These are phyloP conservation scores for Umbilicaria muhlenbergii DNA, from an alignment of 495 filamentous ascomycete genomes.

Conservation along the genomic window DNA sequence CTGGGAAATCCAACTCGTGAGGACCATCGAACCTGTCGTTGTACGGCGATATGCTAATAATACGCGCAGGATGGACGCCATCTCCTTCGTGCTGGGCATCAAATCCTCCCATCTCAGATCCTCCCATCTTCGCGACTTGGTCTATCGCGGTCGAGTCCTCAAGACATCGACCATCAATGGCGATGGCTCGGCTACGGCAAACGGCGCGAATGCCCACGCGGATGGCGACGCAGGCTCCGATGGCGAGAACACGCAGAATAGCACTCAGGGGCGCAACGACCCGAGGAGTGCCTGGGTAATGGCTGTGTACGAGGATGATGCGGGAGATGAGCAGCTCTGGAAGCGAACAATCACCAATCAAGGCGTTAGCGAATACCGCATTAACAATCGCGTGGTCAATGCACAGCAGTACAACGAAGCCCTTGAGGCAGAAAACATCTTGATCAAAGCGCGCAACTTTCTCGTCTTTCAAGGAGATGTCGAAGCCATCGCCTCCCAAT, in stretches of 20 bases:
- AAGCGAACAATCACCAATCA: conserved; percentile 81
- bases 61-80: conserved; percentile 79
- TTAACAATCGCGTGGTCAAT: conserved; percentile 80
- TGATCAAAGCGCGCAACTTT: conserved; percentile 96
- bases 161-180: conserved; percentile 80
- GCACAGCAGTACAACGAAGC: conserved; percentile 89
- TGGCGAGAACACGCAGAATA: conserved; percentile 32
- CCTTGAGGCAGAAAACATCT: conserved; percentile 84
- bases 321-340: conserved; percentile 89
- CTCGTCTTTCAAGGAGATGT: conserved; percentile 98
- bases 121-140: conserved; percentile 81
- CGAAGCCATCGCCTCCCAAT: conserved; percentile 91
- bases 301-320: conserved; percentile 97
- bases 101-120: conserved; percentile 95
- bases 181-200: conserved; percentile 50
- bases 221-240: conserved; percentile 39
- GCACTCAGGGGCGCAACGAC: conserved; percentile 42
- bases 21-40: conserved; percentile 16
- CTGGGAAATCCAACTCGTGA: conserved; percentile 98
- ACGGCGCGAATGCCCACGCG: conserved; percentile 26
- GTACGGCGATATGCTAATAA: not conserved
- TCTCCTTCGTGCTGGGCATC: conserved; percentile 96
- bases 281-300: conserved; percentile 95
- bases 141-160: conserved; percentile 91
- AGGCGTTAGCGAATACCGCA: conserved; percentile 87